Evolutionary conservation across 106 monocot genomes (phyloP).

Genomic region (Apostasia shenzhenica): DNA sequence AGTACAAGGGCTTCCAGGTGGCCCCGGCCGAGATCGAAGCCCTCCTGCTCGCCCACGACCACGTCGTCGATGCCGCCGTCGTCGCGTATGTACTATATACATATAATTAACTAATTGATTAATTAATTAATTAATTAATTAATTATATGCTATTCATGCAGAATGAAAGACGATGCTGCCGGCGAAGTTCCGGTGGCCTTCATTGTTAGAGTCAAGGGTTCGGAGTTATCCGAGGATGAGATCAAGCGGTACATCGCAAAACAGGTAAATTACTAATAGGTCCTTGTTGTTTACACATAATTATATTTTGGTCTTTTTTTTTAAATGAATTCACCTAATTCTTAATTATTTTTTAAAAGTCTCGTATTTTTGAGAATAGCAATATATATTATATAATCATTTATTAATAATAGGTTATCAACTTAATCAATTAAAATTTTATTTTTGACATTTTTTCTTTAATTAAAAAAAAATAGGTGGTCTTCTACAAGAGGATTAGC

Average conservation of each 20-base stretch:
- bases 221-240: constrained; percentile 56
- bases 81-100: constrained; percentile 23
- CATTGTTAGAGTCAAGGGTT: constrained; percentile 32
- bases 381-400: too few species aligned
- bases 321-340: too few species aligned
- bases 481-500: constrained; percentile 7
- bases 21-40: constrained; percentile 59
- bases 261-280: constrained; percentile 28
- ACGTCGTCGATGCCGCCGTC: constrained; percentile 36
- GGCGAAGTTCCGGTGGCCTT: constrained; percentile 77
- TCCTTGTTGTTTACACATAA: too few species aligned
- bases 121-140: not conserved
- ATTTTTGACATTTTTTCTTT: not conserved
- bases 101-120: not conserved
- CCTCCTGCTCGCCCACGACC: constrained; percentile 38
- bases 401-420: not conserved
- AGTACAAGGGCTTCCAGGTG: constrained; percentile 65
- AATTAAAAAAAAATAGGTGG: not conserved
- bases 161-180: constrained; percentile 50
- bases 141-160: constrained; percentile 4
- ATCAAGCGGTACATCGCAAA: constrained; percentile 56
- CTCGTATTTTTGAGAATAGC: too few species aligned
- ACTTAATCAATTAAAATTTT: not conserved
- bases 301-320: too few species aligned
- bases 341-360: too few species aligned